A percentile compares a stretch with the other conserved stretches of the same genome.
These are phyloP conservation scores for Pseudonectria foliicola DNA, from an alignment of 2,329 filamentous ascomycete species.

Conservation along the genomic window DNA sequence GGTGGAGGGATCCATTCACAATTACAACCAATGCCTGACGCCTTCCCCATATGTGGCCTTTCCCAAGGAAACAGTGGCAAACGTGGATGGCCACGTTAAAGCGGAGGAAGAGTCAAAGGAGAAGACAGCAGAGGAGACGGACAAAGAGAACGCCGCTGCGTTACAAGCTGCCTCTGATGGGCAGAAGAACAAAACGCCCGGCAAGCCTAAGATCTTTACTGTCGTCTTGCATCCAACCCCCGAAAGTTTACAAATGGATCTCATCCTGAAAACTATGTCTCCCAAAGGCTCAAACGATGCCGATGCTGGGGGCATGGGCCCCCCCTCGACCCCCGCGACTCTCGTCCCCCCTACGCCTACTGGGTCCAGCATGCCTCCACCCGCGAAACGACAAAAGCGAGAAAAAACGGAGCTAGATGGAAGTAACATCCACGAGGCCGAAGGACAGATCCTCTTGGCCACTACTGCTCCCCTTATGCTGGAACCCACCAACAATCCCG, in stretches of 20 bases:
- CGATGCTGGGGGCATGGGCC: conserved; percentile 39
- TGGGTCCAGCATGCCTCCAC: conserved; percentile 48
- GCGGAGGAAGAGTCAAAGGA: conserved; percentile 30
- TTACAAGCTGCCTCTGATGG: conserved; percentile 40
- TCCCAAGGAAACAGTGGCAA: conserved; percentile 49
- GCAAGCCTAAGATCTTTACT: conserved; percentile 63
- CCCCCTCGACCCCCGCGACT: conserved; percentile 61
- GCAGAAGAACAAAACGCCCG: conserved; percentile 22
- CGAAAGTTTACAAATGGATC: conserved; percentile 66
- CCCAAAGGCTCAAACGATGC: conserved; percentile 42
- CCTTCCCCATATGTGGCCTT: conserved; percentile 80
- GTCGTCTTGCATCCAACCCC: conserved; percentile 80
- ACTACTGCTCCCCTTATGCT: conserved; percentile 71
- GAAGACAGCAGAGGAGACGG: conserved; percentile 28
- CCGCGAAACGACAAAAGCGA: conserved; percentile 61
- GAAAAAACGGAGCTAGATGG: conserved; percentile 71
- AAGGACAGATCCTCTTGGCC: conserved; percentile 66
- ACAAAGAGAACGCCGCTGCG: conserved; percentile 54
- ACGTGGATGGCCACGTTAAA: conserved; percentile 21
- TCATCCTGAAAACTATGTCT: conserved; percentile 68
- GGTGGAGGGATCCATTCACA: conserved; percentile 78
- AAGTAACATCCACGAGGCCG: conserved; percentile 64
- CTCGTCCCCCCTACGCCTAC: conserved; percentile 56
- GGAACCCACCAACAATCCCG: conserved; percentile 62
- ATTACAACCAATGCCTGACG: conserved; percentile 82